A percentile compares a stretch with the other conserved stretches of the same genome.
Conservation (phyloP, 257 asterid genomes). For the Solanum chiquidenum region DNA sequence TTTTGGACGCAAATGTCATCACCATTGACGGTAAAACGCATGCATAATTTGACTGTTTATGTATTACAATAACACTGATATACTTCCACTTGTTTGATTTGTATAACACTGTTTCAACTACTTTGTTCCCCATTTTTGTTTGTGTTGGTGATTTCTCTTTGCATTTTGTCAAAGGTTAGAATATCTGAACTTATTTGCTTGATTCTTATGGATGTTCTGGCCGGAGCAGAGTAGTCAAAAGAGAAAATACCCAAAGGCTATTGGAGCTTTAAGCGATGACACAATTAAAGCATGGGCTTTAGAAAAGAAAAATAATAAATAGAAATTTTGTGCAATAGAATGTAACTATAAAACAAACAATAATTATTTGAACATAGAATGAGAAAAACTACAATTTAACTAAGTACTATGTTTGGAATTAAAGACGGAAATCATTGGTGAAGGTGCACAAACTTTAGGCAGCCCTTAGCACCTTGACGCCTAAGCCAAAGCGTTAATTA, state of each 20-base stretch:
- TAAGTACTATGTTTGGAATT: neutral
- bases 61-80: neutral
- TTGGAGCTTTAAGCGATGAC: neutral
- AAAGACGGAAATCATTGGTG: neutral
- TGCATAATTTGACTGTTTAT: neutral
- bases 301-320: neutral
- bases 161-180: neutral
- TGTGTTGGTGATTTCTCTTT: neutral
- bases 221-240: neutral
- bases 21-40: conserved; percentile 37
- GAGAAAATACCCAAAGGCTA: neutral
- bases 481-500: neutral
- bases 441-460: neutral
- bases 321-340: neutral
- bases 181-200: neutral
- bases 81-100: neutral
- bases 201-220: neutral
- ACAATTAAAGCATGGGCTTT: neutral
- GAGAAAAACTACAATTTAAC: neutral
- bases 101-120: neutral
- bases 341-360: neutral
- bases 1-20: conserved; percentile 40
- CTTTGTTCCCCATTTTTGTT: neutral
- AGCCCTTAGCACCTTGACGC: neutral
- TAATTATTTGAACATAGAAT: neutral